phyloP scores from a whole-genome alignment of 441 rosid species.

The Pelargonium exstipulatum region DNA sequence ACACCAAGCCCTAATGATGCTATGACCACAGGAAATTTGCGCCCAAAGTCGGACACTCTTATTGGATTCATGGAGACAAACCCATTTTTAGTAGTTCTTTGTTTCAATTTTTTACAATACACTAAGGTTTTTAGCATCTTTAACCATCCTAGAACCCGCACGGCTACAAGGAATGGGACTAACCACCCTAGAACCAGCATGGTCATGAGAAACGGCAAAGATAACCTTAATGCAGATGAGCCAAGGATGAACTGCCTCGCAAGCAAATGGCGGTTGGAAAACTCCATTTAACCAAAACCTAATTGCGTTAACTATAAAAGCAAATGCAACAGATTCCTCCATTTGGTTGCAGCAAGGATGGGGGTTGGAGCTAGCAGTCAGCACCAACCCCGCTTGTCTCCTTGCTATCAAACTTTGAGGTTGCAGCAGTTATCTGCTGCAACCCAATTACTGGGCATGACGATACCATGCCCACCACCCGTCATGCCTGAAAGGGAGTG shows the following conservation, averaged over 20 bases:
- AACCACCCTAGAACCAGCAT: slow-evolving; percentile 4
- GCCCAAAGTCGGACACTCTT: slow-evolving; percentile 2
- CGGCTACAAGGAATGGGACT: too few species aligned
- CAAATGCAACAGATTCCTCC: slow-evolving; percentile 19
- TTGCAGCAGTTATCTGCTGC: slow-evolving; percentile 49
- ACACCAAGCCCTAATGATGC: background rate
- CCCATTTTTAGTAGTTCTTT: slow-evolving; percentile 16
- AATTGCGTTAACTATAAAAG: slow-evolving; percentile 3
- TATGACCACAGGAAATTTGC: slow-evolving; percentile 5
- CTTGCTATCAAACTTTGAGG: slow-evolving; percentile 38
- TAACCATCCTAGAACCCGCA: too few species aligned
- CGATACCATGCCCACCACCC: slow-evolving; percentile 30
- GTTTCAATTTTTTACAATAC: slow-evolving; percentile 8
- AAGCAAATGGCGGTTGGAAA: slow-evolving; percentile 37
- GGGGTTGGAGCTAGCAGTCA: slow-evolving; percentile 9
- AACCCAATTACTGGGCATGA: slow-evolving; percentile 58
- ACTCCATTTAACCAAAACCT: slow-evolving; percentile 24
- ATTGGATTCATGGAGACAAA: slow-evolving; percentile 15
- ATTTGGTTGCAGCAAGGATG: slow-evolving; percentile 35
- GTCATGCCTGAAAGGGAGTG: slow-evolving; percentile 47
- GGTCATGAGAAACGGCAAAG: slow-evolving; percentile 20
- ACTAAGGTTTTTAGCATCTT: slow-evolving; percentile 2
- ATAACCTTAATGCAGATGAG: slow-evolving; percentile 39
- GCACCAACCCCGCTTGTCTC: slow-evolving; percentile 28
- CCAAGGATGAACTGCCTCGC: slow-evolving; percentile 98